Conservation (phyloP, 176 grass and related monocot genomes). For the Alloteropsis semialata region DNA sequence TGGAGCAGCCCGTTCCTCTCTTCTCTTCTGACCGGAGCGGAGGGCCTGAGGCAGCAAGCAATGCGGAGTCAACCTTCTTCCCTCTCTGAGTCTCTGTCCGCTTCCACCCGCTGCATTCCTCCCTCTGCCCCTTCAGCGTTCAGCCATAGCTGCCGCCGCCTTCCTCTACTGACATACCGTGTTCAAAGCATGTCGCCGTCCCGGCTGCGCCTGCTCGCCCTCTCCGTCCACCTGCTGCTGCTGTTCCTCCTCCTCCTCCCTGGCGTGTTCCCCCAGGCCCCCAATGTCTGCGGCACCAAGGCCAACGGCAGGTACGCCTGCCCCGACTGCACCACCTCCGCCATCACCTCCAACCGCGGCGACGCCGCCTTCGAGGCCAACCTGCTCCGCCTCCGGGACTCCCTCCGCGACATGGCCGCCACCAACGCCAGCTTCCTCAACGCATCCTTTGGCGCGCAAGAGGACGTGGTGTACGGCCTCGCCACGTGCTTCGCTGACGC, state of each 20-base stretch:
- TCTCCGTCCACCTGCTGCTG: background rate
- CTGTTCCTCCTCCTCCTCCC: conserved; percentile 6
- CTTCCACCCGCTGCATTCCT: too few species aligned
- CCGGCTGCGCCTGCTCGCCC: background rate
- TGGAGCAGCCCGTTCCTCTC: too few species aligned
- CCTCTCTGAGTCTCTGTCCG: too few species aligned
- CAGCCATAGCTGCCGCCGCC: too few species aligned
- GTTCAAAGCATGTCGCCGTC: too few species aligned
- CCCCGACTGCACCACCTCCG: conserved; percentile 22
- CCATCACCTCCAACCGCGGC: background rate
- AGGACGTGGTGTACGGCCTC: conserved; percentile 33
- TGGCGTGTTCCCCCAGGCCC: background rate
- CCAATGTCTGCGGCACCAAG: conserved; percentile 13
- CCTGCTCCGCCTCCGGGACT: conserved; percentile 20
- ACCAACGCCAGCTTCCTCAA: conserved; percentile 24
- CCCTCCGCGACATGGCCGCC: background rate
- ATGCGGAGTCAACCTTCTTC: too few species aligned
- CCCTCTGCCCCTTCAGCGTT: too few species aligned
- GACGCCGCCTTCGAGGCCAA: conserved; percentile 32
- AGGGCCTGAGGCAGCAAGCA: too few species aligned
- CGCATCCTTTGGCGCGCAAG: background rate
- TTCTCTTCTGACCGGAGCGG: too few species aligned
- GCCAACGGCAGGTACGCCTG: conserved; percentile 16
- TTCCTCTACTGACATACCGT: too few species aligned
- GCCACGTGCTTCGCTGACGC: conserved; percentile 21